Evolutionary conservation across 768 basidiomycete species (phyloP), one percentile per base, ranked within the genome.

Genomic region (Pleurotus djamor): DNA sequence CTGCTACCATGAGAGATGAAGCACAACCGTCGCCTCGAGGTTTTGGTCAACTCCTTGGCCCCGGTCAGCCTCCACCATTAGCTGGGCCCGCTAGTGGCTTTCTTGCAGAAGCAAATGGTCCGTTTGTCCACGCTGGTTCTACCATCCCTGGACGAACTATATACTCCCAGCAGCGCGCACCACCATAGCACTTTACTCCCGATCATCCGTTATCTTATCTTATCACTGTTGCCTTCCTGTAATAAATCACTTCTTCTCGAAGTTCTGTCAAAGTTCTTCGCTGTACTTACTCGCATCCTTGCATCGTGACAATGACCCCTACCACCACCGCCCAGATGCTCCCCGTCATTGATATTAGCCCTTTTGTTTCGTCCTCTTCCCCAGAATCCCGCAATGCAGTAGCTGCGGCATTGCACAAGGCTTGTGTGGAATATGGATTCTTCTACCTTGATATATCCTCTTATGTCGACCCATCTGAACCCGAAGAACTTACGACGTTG

Each of bases 361-460:
- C 92, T 0, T 91, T 86, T 66, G 72, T 89, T 43, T 68, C 72
- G 52, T 69, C 71, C 6, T 59, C 66, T 36, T 68, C 71, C 38
- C 51, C 63, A 3, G 72, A 74, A 34, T 77, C 78, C 21, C 79
- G 83, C 47, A 70, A 74, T 12, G 74, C 79, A 4, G 76, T 79
- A 1, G 79, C 83, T 28, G 78, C 79, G 9, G 83, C 85, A 0
- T 72, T 96, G 14, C 93, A 94, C 65, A 68, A 73, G 0, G 92
- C 92, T 6, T 92, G 92, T 65, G 67, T 89, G 17, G 76, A 89
- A 57, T 92, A 84, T 58, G 94, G 94, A 0, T 96, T 96, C 80
- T 95, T 96, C 76, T 96, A 96, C 71, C 77, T 95, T 48, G 83
- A 93, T 61, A 76, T 94, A 48, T 82, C 84, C 2, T 72, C 79